A percentile compares a stretch with the other conserved stretches of the same genome.
phyloP scores from a whole-genome alignment of 108 stramenopile genomes.

The Parietichytrium sp. region DNA sequence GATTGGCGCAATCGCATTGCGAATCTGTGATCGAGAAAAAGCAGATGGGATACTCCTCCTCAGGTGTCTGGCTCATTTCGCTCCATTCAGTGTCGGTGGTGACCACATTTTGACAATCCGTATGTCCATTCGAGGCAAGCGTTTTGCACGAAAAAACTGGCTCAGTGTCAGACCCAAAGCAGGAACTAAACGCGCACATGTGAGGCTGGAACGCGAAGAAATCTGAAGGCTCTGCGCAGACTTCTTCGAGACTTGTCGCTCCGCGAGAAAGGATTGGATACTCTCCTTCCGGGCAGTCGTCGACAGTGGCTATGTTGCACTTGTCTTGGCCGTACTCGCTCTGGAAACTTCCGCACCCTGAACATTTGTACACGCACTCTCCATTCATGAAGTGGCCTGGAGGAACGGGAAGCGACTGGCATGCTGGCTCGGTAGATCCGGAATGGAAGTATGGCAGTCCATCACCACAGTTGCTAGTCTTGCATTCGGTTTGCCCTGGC shows the following conservation, averaged over 20 bases:
- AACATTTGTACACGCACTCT: neutral
- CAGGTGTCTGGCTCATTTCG: neutral
- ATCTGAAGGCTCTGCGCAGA: neutral
- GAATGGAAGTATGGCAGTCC: neutral
- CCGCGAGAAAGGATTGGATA: neutral
- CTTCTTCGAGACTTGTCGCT: neutral
- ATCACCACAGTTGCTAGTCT: neutral
- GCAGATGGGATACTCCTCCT: neutral
- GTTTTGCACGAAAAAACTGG: neutral
- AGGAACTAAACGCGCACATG: neutral
- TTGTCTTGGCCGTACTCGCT: neutral
- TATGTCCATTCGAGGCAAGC: neutral
- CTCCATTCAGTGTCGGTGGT: neutral
- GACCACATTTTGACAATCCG: neutral
- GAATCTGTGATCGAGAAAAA: neutral
- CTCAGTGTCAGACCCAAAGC: neutral
- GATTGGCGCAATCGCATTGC: neutral
- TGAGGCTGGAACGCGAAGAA: neutral
- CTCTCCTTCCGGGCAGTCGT: neutral
- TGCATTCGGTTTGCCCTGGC: neutral
- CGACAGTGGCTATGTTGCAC: neutral
- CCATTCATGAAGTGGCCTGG: neutral
- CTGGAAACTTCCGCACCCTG: conserved; percentile 2
- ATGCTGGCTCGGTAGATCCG: neutral
- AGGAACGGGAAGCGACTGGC: neutral